Evolutionary conservation across 345 rosid species (phyloP).

Genomic region (Abelmoschus esculentus): DNA sequence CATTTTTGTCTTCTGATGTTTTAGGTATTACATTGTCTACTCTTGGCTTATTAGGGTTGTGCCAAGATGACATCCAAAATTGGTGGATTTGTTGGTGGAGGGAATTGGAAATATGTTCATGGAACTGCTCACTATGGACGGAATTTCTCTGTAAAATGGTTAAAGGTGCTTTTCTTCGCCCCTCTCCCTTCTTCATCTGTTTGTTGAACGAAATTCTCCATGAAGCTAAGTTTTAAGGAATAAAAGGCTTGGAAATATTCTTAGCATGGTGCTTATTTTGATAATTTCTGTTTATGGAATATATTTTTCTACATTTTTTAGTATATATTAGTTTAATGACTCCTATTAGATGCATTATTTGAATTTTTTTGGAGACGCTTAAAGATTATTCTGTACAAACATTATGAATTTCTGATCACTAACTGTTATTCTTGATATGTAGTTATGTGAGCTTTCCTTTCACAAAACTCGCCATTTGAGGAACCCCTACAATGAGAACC

Average conservation of each 20-base stretch:
- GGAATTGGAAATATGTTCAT: conserved; percentile 97
- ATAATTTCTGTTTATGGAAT: background rate
- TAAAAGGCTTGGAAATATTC: background rate
- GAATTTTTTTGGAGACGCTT: background rate
- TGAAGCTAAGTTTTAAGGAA: background rate
- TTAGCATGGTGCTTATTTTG: background rate
- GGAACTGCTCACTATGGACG: conserved; percentile 97
- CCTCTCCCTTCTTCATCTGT: background rate
- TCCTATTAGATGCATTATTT: background rate
- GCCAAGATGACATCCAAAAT: conserved; percentile 97
- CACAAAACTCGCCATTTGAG: conserved; percentile 89
- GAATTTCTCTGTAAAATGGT: conserved; percentile 95
- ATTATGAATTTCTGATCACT: conserved; percentile 9
- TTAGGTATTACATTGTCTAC: conserved; percentile 5
- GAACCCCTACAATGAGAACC: conserved; percentile 94
- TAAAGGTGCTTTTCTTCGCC: background rate
- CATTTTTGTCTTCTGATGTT: conserved; percentile 2
- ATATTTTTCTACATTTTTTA: background rate
- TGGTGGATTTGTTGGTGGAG: conserved; percentile 82
- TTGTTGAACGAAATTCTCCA: background rate
- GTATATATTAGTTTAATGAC: background rate
- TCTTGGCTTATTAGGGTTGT: conserved; percentile 60
- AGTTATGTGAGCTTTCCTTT: conserved; percentile 94
- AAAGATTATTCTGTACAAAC: background rate
- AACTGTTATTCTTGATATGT: conserved; percentile 26